A percentile compares a stretch with the other conserved stretches of the same genome.
These are phyloP conservation scores for Meira nashicola DNA, from an alignment of 1,284 basidiomycete species.

Conservation along the genomic window DNA sequence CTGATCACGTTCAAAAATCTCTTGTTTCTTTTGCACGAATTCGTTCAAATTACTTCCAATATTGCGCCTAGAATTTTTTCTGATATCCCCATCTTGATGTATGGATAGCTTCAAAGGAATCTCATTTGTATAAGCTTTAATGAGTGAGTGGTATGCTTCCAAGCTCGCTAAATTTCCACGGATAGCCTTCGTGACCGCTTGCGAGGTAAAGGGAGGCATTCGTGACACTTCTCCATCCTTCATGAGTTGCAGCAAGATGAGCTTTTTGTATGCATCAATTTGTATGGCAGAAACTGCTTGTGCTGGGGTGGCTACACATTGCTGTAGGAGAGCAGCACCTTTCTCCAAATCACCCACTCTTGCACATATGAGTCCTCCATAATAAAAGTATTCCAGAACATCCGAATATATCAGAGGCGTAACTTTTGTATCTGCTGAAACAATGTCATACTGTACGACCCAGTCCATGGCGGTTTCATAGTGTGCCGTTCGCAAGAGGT, in stretches of 20 bases:
- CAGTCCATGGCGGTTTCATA: constrained; percentile 27
- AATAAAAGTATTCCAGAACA: constrained; percentile 43
- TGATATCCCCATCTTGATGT: too few species aligned
- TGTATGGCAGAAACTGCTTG: constrained; percentile 66
- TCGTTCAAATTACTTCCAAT: too few species aligned
- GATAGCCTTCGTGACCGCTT: constrained; percentile 5
- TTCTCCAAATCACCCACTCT: constrained; percentile 20
- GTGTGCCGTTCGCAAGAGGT: constrained; percentile 27
- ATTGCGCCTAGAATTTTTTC: too few species aligned
- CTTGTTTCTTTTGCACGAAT: too few species aligned
- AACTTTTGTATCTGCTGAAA: constrained; percentile 23
- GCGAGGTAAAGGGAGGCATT: constrained; percentile 8
- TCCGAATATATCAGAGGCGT: constrained; percentile 15
- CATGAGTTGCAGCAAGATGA: constrained; percentile 70
- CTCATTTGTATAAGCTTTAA: constrained; percentile 14
- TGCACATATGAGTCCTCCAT: constrained; percentile 33
- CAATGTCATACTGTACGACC: constrained; percentile 26
- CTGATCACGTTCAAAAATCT: not conserved
- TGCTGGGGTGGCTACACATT: constrained; percentile 66
- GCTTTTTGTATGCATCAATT: constrained; percentile 77
- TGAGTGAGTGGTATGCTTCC: constrained; percentile 18
- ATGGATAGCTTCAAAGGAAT: too few species aligned
- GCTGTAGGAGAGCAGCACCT: constrained; percentile 15
- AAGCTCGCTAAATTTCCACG: constrained; percentile 16
- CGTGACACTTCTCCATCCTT: constrained; percentile 60